Conservation (phyloP, 345 rosid species). For the Eucalyptus sideroxylon region DNA sequence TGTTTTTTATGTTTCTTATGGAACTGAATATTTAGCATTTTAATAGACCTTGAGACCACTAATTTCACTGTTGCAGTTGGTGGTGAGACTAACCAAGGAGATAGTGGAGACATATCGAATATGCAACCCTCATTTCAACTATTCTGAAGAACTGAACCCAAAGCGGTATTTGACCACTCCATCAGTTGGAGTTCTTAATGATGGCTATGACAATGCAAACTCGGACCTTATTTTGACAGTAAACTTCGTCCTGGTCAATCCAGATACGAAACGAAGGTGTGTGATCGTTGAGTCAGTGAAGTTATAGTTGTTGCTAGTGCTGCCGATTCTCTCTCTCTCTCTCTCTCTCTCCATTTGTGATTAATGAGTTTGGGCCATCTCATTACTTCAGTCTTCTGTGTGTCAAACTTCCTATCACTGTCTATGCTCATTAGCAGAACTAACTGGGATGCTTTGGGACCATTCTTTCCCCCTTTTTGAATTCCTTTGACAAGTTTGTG, state of each 20-base stretch:
- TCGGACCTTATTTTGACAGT: constrained; percentile 91
- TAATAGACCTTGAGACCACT: background rate
- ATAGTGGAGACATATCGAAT: constrained; percentile 77
- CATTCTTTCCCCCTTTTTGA: background rate
- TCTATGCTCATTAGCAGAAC: background rate
- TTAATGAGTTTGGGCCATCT: background rate
- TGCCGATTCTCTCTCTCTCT: background rate
- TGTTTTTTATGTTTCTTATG: background rate
- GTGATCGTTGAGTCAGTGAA: constrained; percentile 3
- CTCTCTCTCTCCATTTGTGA: background rate
- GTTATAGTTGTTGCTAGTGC: background rate
- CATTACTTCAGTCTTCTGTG: background rate
- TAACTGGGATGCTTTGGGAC: background rate
- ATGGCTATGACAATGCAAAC: constrained; percentile 89
- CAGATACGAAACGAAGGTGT: constrained; percentile 77
- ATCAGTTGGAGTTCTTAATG: constrained; percentile 82
- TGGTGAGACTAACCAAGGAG: constrained; percentile 74
- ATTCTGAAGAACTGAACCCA: constrained; percentile 87
- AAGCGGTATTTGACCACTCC: constrained; percentile 97
- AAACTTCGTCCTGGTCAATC: constrained; percentile 59
- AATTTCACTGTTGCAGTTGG: constrained; percentile 51
- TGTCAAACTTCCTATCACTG: background rate
- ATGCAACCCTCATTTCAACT: constrained; percentile 87
- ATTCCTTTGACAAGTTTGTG: background rate
- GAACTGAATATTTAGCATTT: background rate